Conservation (phyloP, 2,329 filamentous ascomycete genomes). For the Trichoderma sp. region DNA sequence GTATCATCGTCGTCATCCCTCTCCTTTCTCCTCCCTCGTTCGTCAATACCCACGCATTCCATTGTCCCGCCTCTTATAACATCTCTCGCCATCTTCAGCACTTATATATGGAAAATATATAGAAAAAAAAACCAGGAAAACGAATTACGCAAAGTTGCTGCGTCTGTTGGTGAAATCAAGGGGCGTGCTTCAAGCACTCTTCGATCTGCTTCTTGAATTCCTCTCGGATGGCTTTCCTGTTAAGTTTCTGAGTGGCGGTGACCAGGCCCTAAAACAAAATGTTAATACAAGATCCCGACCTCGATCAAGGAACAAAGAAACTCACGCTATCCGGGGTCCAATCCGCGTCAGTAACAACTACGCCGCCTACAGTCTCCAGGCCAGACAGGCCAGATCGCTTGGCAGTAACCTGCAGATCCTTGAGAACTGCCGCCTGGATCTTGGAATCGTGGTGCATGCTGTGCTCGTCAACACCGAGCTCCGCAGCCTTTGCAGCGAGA, state of each 20-base stretch:
- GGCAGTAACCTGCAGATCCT: slow-evolving; percentile 67
- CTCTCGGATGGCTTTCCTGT: slow-evolving; percentile 54
- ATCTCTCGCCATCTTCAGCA: slow-evolving; percentile 6
- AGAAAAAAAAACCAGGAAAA: background rate
- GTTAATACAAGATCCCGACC: slow-evolving; percentile 29
- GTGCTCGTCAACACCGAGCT: slow-evolving; percentile 64
- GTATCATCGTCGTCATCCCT: slow-evolving; percentile 27
- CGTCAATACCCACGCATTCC: background rate
- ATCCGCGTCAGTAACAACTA: slow-evolving; percentile 80
- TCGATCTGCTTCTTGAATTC: slow-evolving; percentile 55
- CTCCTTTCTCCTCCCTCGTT: background rate
- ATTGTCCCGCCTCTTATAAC: background rate
- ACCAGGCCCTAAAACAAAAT: slow-evolving; percentile 52
- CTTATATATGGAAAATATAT: background rate
- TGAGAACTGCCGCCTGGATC: slow-evolving; percentile 61
- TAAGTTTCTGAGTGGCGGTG: slow-evolving; percentile 64
- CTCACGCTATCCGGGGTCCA: slow-evolving; percentile 85
- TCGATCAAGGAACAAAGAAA: slow-evolving; percentile 29
- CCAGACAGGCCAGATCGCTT: slow-evolving; percentile 66
- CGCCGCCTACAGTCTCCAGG: slow-evolving; percentile 74
- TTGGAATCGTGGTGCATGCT: slow-evolving; percentile 68
- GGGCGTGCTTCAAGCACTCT: slow-evolving; percentile 40
- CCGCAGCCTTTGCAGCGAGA: slow-evolving; percentile 60
- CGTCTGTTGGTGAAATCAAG: slow-evolving; percentile 25
- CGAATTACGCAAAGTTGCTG: background rate